phyloP scores from a whole-genome alignment of 306 rosid genomes.

The Cucurbita argyrosperma region DNA sequence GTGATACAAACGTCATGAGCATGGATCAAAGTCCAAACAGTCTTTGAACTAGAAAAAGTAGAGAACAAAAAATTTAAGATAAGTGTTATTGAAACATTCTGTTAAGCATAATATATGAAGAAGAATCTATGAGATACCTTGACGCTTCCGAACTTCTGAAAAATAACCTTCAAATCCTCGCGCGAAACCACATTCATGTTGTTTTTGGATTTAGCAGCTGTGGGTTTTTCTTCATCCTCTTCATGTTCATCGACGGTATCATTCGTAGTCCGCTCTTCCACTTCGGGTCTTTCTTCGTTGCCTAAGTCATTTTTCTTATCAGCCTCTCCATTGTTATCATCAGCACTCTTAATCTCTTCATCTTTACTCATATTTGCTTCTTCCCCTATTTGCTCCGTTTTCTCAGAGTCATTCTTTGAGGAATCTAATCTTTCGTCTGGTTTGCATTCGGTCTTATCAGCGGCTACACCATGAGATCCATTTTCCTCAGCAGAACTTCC shows the following conservation, averaged over 20 bases:
- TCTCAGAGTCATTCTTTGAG: constrained; percentile 11
- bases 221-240: constrained; percentile 26
- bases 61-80: neutral
- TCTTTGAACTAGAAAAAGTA: neutral
- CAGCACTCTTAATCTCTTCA: constrained; percentile 18
- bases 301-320: constrained; percentile 16
- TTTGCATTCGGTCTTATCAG: constrained; percentile 7
- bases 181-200: constrained; percentile 67
- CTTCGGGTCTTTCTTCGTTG: constrained; percentile 29
- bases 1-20: neutral
- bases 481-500: constrained; percentile 23
- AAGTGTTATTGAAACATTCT: neutral
- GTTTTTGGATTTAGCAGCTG: constrained; percentile 34
- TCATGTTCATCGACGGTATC: constrained; percentile 15
- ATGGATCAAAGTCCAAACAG: too few species aligned
- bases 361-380: constrained; percentile 15
- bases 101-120: neutral
- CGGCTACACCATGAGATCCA: constrained; percentile 19
- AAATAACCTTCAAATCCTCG: constrained; percentile 68
- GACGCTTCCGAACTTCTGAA: constrained; percentile 57
- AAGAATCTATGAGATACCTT: constrained; percentile 31
- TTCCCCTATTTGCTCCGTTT: neutral
- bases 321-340: constrained; percentile 12
- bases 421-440: constrained; percentile 17
- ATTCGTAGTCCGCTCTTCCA: constrained; percentile 18